These are phyloP conservation scores for Diaporthe longicolla DNA, from an alignment of 2,329 filamentous ascomycete genomes.

Conservation along the genomic window DNA sequence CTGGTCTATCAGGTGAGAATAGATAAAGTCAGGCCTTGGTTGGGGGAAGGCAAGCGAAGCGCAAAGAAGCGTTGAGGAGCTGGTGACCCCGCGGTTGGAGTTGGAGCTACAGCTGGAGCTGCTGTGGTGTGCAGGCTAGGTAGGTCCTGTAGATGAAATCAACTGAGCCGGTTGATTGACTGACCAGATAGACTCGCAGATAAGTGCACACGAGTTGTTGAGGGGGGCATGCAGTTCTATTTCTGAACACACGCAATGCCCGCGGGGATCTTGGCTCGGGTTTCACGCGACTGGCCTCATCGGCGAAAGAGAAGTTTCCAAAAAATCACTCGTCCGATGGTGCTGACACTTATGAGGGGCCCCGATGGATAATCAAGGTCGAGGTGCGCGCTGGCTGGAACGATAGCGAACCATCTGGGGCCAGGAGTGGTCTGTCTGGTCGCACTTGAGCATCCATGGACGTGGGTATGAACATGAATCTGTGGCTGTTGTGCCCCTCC, in stretches of 20 bases:
- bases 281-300: slow-evolving; percentile 32
- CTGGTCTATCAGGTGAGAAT: background rate
- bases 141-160: background rate
- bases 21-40: slow-evolving; percentile 11
- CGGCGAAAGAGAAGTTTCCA: slow-evolving; percentile 6
- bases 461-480: slow-evolving; percentile 13
- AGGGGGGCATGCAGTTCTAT: background rate
- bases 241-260: background rate
- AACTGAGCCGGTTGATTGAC: background rate
- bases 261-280: slow-evolving; percentile 35
- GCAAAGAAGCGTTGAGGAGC: slow-evolving; percentile 20
- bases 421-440: slow-evolving; percentile 18
- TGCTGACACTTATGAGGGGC: slow-evolving; percentile 6
- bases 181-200: background rate
- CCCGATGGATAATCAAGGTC: background rate
- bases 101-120: slow-evolving; percentile 12
- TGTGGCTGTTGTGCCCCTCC: slow-evolving; percentile 23
- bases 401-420: background rate
- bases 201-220: background rate
- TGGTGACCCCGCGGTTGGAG: slow-evolving; percentile 19
- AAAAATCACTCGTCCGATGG: slow-evolving; percentile 26
- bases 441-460: slow-evolving; percentile 26
- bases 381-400: background rate
- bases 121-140: slow-evolving; percentile 23
- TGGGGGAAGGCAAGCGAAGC: slow-evolving; percentile 11